phyloP scores from a whole-genome alignment of 768 basidiomycete genomes.

The Auricularia heimuer region DNA sequence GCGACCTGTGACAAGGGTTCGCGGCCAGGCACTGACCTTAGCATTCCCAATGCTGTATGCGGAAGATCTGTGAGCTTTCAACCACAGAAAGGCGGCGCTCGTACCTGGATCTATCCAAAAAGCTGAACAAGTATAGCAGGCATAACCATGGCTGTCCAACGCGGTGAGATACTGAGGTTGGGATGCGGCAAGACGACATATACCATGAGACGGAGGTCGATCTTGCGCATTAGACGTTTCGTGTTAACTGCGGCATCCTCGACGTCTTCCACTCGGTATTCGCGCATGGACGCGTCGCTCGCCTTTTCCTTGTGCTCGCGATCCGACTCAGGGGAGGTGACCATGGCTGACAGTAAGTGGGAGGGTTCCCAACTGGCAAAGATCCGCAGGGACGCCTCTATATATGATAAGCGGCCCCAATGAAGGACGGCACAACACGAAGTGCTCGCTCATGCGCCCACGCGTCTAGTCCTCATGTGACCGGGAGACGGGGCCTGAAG shows the following conservation, averaged over 20 bases:
- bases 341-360: neutral
- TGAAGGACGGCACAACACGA: too few species aligned
- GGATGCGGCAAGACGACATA: neutral
- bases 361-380: neutral
- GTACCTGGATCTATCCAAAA: neutral
- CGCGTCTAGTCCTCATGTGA: too few species aligned
- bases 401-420: neutral
- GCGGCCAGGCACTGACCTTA: constrained; percentile 32
- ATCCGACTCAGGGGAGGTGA: neutral
- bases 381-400: neutral
- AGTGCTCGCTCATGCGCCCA: too few species aligned
- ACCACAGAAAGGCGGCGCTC: neutral
- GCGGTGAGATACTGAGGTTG: neutral
- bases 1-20: neutral
- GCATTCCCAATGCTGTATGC: constrained; percentile 60
- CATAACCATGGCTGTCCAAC: neutral
- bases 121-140: neutral
- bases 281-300: neutral
- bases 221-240: neutral
- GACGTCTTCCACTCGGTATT: neutral
- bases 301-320: neutral
- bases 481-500: too few species aligned
- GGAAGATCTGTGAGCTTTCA: constrained; percentile 5
- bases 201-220: neutral
- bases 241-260: neutral